A percentile compares a stretch with the other conserved stretches of the same genome.
phyloP scores from a whole-genome alignment of 2,329 filamentous ascomycete genomes.

The Biscogniauxia sp. region DNA sequence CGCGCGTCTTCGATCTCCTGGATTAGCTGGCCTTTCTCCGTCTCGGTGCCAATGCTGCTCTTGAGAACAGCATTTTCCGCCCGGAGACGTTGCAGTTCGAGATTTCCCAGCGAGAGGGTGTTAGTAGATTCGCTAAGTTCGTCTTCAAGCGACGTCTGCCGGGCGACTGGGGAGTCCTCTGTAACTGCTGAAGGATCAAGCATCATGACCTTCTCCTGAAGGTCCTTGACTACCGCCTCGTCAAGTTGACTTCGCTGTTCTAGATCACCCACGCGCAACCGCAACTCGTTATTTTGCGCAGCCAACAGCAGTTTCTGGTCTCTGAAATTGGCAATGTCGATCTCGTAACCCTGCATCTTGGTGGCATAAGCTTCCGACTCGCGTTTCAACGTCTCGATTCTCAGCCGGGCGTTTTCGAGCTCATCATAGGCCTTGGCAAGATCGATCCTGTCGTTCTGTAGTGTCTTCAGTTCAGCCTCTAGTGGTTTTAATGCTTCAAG shows the following conservation, averaged over 20 bases:
- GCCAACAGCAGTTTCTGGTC: slow-evolving; percentile 42
- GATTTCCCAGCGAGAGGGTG: slow-evolving; percentile 40
- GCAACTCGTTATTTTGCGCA: slow-evolving; percentile 46
- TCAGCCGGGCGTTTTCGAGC: slow-evolving; percentile 33
- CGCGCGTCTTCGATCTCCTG: slow-evolving; percentile 56
- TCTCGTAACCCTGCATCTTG: slow-evolving; percentile 36
- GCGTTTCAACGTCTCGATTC: slow-evolving; percentile 35
- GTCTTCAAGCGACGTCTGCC: slow-evolving; percentile 48
- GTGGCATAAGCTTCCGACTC: slow-evolving; percentile 32
- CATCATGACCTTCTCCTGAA: slow-evolving; percentile 56
- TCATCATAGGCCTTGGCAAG: slow-evolving; percentile 43
- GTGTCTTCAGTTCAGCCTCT: slow-evolving; percentile 53
- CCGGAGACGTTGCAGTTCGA: slow-evolving; percentile 57
- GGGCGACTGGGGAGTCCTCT: slow-evolving; percentile 36
- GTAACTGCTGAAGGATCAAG: slow-evolving; percentile 29
- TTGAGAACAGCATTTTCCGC: slow-evolving; percentile 60
- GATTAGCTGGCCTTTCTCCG: slow-evolving; percentile 53
- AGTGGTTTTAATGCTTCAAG: slow-evolving; percentile 55
- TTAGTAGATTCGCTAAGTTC: slow-evolving; percentile 53
- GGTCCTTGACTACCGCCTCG: slow-evolving; percentile 55
- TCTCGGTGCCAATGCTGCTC: slow-evolving; percentile 51
- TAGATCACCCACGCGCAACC: slow-evolving; percentile 33
- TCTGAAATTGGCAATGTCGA: slow-evolving; percentile 40
- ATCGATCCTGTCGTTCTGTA: slow-evolving; percentile 55
- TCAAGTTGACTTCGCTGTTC: slow-evolving; percentile 34